Evolutionary conservation across 148 eudicot species (phyloP).

Genomic region (Arbutus unedo): DNA sequence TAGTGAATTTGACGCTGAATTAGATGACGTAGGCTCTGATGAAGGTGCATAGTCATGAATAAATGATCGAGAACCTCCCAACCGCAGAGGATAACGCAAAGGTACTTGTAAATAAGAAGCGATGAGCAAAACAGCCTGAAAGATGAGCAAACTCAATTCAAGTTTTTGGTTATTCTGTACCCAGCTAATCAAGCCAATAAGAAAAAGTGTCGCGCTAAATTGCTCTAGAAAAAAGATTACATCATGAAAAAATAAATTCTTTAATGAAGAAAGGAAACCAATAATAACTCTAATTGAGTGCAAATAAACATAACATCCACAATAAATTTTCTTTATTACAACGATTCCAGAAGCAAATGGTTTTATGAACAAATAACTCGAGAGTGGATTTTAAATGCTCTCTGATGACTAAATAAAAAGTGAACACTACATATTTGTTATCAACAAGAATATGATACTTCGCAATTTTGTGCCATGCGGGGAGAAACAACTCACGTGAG

Average conservation of each 20-base stretch:
- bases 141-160: conserved; percentile 15
- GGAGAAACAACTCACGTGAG: conserved; percentile 69
- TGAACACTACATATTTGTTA: neutral
- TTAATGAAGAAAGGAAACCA: neutral
- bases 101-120: conserved; percentile 83
- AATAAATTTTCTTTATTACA: neutral
- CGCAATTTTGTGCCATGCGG: conserved; percentile 7
- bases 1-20: conserved; percentile 35
- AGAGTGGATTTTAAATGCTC: neutral
- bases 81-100: conserved; percentile 77
- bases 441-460: conserved; percentile 6
- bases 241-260: neutral
- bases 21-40: conserved; percentile 48
- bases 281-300: neutral
- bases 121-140: conserved; percentile 77
- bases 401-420: neutral
- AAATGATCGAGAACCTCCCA: conserved; percentile 92
- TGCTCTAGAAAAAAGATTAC: neutral
- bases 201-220: neutral
- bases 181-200: neutral
- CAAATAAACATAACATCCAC: conserved; percentile 1
- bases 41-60: conserved; percentile 74
- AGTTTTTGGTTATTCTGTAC: neutral
- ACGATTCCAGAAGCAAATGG: neutral
- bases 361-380: neutral